Evolutionary conservation across 345 rosid genomes (phyloP).

Genomic region (Boechera divaricarpa): DNA sequence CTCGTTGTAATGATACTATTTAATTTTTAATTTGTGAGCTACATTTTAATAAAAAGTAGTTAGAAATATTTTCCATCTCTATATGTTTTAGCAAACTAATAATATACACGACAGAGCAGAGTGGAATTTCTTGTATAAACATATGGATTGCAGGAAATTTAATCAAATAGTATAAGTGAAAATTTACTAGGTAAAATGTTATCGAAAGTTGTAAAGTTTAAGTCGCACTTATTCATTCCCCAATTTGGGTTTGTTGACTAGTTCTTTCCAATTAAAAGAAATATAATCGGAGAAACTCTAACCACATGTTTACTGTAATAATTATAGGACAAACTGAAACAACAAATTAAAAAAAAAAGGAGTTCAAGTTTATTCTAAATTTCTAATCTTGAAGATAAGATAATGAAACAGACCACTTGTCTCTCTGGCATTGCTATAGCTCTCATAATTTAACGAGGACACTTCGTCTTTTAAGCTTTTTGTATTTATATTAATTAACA

Average conservation of each 20-base stretch:
- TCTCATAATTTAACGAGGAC: slow-evolving; percentile 16
- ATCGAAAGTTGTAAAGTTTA: background rate
- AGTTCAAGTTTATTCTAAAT: slow-evolving; percentile 26
- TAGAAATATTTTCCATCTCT: background rate
- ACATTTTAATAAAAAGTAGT: too few species aligned
- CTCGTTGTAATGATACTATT: background rate
- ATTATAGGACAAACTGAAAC: slow-evolving; percentile 1
- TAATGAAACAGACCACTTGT: slow-evolving; percentile 45
- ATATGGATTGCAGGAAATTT: background rate
- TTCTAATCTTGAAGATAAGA: slow-evolving; percentile 40
- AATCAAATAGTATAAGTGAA: background rate
- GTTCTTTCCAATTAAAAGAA: background rate
- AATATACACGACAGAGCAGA: background rate
- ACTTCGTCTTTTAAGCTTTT: slow-evolving; percentile 34
- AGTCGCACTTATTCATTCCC: background rate
- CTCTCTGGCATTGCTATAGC: slow-evolving; percentile 17
- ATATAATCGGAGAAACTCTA: slow-evolving; percentile 23
- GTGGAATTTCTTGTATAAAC: background rate
- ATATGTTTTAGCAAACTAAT: background rate
- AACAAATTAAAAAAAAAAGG: slow-evolving; percentile 24
- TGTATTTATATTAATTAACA: slow-evolving; percentile 36
- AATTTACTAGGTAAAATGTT: background rate
- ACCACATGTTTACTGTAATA: slow-evolving; percentile 17
- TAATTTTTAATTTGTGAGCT: background rate
- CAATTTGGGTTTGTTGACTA: slow-evolving; percentile 17